Conservation (phyloP, 495 filamentous ascomycete genomes). For the Penicillium verhagenii region DNA sequence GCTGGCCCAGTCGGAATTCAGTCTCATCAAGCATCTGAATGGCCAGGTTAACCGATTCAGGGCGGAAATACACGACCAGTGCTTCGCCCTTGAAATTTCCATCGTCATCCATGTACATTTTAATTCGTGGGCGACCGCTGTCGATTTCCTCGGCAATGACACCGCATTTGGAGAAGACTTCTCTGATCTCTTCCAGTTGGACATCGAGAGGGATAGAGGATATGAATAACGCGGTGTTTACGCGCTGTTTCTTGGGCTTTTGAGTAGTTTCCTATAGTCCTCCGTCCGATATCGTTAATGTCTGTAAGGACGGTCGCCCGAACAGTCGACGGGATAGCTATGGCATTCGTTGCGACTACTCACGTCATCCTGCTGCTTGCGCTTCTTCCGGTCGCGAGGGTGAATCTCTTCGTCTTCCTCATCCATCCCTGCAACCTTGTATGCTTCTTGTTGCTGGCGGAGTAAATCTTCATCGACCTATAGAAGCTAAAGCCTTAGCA, state of each 20-base stretch:
- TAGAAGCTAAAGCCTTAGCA: slow-evolving; percentile 14
- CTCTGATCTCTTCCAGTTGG: slow-evolving; percentile 73
- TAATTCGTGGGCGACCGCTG: slow-evolving; percentile 78
- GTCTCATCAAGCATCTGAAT: slow-evolving; percentile 91
- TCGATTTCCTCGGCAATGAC: slow-evolving; percentile 95
- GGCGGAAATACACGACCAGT: slow-evolving; percentile 89
- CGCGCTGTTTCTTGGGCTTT: slow-evolving; percentile 61
- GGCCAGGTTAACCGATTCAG: slow-evolving; percentile 84
- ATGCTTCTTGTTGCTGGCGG: slow-evolving; percentile 73
- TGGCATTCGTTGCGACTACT: slow-evolving; percentile 22
- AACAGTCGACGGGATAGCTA: not conserved
- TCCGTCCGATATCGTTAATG: not conserved
- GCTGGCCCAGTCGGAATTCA: slow-evolving; percentile 67
- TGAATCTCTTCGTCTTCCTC: slow-evolving; percentile 63
- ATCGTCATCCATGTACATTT: slow-evolving; percentile 81
- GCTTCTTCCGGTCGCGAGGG: slow-evolving; percentile 69
- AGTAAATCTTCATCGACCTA: slow-evolving; percentile 78
- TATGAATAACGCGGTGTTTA: slow-evolving; percentile 90
- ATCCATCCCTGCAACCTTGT: slow-evolving; percentile 66
- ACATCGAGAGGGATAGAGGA: slow-evolving; percentile 79
- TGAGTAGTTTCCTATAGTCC: slow-evolving; percentile 35
- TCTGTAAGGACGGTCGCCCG: not conserved
- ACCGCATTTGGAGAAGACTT: slow-evolving; percentile 82
- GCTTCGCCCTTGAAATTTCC: slow-evolving; percentile 92
- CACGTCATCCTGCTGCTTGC: slow-evolving; percentile 63